Base-by-base conservation (phyloP, 164 flowering plant genomes). In the Kalanchoe fedtschenkoi region DNA sequence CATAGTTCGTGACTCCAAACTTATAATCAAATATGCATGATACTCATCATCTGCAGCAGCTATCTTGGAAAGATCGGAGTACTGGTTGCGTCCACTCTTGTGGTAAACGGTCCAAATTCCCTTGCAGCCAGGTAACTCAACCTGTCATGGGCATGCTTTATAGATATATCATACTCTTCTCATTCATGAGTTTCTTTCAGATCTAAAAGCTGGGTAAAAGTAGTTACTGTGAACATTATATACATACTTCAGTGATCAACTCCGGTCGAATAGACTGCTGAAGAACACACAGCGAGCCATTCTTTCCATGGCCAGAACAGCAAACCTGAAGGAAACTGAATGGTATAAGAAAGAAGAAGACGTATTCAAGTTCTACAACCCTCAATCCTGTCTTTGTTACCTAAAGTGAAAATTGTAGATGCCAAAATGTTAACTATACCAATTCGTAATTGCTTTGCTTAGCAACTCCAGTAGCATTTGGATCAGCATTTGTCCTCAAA, bases 281-380 rank as follows among this genome's bases (percentile, higher is more conserved):
- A 71, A 95, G 93, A 68, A 95, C 78, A 68, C 86, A 80, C 10
- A 95, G 79, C 55, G 99, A 72, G 63, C 99, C 99, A 82, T 91
- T 95, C 68, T 95, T 95, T 39, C 97, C 99, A 83, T 95, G 99
- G 34, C 99, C 99, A 64, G 99, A 91, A 70, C 99, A 95, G 81
- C 97, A 91, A 3, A 89, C 96, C 99, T 93, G 76, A 60, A 64
- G 66, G 61, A 46, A 62, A 39, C 62, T 32, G 33, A 51, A 62
- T 47, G 19, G 19, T n/a, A 42, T 32, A 33, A 39, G 26, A n/a
- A 35, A 15, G 16, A 5, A 34, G 56, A 30, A 17, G 32, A 30
- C 26, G n/a, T n/a, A n/a, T n/a, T n/a, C n/a, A n/a, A n/a, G n/a
- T n/a, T n/a, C n/a, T n/a, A n/a, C n/a, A n/a, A n/a, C 8, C 11